Evolutionary conservation across 2,329 filamentous ascomycete species (phyloP), one percentile per base, ranked within the genome.

Genomic region (Pseudocercospora fuligena): DNA sequence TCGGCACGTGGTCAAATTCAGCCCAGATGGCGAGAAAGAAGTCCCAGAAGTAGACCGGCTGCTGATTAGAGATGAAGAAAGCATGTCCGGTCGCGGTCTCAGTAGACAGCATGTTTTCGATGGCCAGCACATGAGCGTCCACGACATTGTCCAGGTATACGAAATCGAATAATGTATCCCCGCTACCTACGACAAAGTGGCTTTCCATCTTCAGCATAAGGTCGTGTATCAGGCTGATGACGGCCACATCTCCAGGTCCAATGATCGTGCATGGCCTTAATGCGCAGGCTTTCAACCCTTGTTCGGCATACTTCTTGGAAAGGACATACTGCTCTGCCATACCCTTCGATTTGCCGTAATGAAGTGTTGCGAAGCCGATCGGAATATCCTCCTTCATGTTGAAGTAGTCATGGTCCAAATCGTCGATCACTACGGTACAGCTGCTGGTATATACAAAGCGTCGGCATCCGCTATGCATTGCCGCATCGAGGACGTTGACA

Each of bases 271-370:
- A 91, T 6, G 94, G 92, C 16, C 95, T 92, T 70, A 98, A 86
- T 31, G 93, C 85, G 75, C 87, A 87, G 60, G 84, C 70, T n/a
- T 66, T 61, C 27, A 78, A 63, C 0, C 74, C 75, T 21, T 72
- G 82, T 63, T 67, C 66, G 21, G 62, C 60, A 12, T 70, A 67
- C 93, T 95, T 75, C 91, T 91, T 61, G 16, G 87, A 83, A 63
- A 97, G 84, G 71, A 97, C 93, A 61, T 93, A 82, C 68, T 89
- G 84, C 83, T 98, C 94, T 57, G 94, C 94, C 67, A 90, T 65
- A 71, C 91, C 92, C 88, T 97, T 98, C 14, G 93, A 96, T 81
- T 94, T 90, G 31, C 93, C 93, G 80, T 98, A 98, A 80, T 94
- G 90, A 72, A 88, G 81, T 66, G 86, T 86, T 33, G 92, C 92